A percentile compares a stretch with the other conserved stretches of the same genome.
Conservation (phyloP, 352 stramenopile genomes). For the Aphanomyces cochlioides region DNA sequence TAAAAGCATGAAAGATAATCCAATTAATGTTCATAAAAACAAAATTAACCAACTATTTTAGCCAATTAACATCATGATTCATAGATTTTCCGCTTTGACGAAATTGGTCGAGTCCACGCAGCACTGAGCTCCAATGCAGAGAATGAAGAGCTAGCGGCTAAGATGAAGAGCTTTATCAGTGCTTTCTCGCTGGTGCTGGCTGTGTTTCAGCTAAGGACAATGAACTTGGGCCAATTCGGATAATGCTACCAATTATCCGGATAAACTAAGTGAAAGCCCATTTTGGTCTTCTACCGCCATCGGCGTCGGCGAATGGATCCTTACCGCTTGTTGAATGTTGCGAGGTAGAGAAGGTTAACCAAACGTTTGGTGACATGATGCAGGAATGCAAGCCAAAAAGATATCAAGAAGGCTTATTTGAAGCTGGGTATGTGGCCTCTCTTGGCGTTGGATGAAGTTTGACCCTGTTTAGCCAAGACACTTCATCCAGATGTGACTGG, state of each 20-base stretch:
- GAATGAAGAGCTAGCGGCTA: too few species aligned
- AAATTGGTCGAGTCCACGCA: too few species aligned
- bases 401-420: conserved; percentile 83
- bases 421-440: conserved; percentile 43
- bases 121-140: too few species aligned
- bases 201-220: too few species aligned
- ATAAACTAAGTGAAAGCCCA: neutral
- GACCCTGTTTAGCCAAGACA: conserved; percentile 48
- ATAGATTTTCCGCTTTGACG: too few species aligned
- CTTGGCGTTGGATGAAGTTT: neutral
- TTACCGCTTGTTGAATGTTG: conserved; percentile 75
- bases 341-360: conserved; percentile 37
- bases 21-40: neutral
- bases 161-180: too few species aligned
- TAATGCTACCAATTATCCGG: neutral
- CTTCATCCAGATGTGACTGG: conserved; percentile 83
- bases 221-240: too few species aligned
- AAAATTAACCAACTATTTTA: too few species aligned
- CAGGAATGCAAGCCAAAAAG: conserved; percentile 56
- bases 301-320: conserved; percentile 48
- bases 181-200: too few species aligned
- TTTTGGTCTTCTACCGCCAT: too few species aligned
- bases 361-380: neutral
- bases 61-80: too few species aligned
- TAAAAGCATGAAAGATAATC: neutral